A percentile compares a stretch with the other conserved stretches of the same genome.
phyloP scores from a whole-genome alignment of 1,139 yeast genomes.

The Yarrowia galli region DNA sequence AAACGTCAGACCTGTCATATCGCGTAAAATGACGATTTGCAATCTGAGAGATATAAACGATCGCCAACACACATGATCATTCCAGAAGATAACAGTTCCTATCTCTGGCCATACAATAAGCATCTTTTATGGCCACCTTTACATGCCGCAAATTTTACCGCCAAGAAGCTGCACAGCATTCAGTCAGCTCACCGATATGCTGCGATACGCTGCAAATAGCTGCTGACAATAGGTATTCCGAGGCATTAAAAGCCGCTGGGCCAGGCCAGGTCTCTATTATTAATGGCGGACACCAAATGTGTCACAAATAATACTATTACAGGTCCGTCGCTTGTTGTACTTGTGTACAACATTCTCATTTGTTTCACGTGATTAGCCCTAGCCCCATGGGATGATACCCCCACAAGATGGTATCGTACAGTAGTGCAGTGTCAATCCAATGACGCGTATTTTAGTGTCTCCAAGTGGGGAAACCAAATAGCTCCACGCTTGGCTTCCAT shows the following conservation, averaged over 20 bases:
- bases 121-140: background rate
- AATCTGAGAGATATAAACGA: background rate
- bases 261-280: too few relatives aligned
- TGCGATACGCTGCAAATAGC: background rate
- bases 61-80: background rate
- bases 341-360: background rate
- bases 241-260: constrained; percentile 2
- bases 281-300: background rate
- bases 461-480: background rate
- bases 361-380: background rate
- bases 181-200: constrained; percentile 17
- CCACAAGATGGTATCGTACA: background rate
- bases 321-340: background rate
- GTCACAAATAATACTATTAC: background rate
- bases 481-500: background rate
- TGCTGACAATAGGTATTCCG: background rate
- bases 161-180: background rate
- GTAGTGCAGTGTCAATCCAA: constrained; percentile 9
- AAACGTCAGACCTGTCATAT: background rate
- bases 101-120: background rate
- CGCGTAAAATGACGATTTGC: background rate
- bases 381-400: background rate
- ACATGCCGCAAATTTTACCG: constrained; percentile 13
- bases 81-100: background rate
- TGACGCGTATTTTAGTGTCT: constrained; percentile 5